Evolutionary conservation across 2,329 filamentous ascomycete species (phyloP).

Genomic region (Endothia cerciana): DNA sequence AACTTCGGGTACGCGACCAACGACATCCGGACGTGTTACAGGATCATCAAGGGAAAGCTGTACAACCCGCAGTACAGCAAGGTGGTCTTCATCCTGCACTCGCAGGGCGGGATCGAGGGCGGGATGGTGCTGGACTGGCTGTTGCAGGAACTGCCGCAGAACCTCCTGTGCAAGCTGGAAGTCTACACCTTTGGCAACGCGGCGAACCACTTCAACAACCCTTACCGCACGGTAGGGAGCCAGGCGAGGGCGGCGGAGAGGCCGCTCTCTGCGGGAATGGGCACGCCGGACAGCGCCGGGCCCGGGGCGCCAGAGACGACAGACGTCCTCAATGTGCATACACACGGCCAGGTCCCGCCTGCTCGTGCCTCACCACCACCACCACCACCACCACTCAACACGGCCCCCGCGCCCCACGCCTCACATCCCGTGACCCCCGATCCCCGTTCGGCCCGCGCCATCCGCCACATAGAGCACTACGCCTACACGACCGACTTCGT

Average conservation of each 20-base stretch:
- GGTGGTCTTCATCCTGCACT: conserved; percentile 75
- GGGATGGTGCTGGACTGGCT: conserved; percentile 77
- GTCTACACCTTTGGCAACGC: conserved; percentile 80
- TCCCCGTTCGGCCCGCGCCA: conserved; percentile 52
- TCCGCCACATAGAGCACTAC: conserved; percentile 80
- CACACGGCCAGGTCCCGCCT: neutral
- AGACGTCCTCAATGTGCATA: neutral
- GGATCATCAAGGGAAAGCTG: conserved; percentile 64
- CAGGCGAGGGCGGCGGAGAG: conserved; percentile 45
- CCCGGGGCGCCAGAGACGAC: neutral
- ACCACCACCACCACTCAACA: conserved; percentile 17
- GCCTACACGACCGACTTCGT: conserved; percentile 76
- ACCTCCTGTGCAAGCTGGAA: conserved; percentile 70
- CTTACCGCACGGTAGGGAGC: conserved; percentile 55
- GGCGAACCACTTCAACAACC: conserved; percentile 83
- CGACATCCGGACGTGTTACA: conserved; percentile 67
- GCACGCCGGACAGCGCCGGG: neutral
- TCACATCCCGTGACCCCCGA: conserved; percentile 22
- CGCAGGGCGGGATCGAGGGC: conserved; percentile 76
- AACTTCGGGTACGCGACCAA: conserved; percentile 73
- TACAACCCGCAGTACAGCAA: conserved; percentile 66
- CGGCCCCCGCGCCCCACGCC: conserved; percentile 14
- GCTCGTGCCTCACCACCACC: conserved; percentile 4
- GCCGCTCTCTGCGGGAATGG: conserved; percentile 35
- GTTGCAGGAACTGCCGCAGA: conserved; percentile 69